Percentiles rank a stretch among this genome's conserved stretches.
Conservation (phyloP, 176 grass and related monocot genomes). For the Chloris gayana region DNA sequence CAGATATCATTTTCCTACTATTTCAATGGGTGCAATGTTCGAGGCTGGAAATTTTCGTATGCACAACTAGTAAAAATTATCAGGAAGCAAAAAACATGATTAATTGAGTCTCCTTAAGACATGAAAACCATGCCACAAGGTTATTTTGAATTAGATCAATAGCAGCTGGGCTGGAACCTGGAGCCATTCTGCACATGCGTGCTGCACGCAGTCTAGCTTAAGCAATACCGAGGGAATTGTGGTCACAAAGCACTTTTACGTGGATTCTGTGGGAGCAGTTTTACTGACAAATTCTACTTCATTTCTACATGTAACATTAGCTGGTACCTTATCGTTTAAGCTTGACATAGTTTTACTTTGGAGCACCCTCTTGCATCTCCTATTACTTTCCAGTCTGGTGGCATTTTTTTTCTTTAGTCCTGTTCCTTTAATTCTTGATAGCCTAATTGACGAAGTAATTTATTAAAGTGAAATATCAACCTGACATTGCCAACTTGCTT, state of each 20-base stretch:
- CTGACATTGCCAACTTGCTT: constrained; percentile 28
- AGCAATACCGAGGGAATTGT: not conserved
- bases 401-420: not conserved
- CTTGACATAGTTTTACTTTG: not conserved
- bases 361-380: not conserved
- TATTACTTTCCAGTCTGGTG: not conserved
- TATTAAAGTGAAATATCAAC: not conserved
- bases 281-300: not conserved
- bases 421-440: not conserved
- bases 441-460: not conserved
- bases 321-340: not conserved
- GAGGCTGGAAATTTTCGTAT: constrained; percentile 17
- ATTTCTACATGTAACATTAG: constrained; percentile 13
- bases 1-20: not conserved
- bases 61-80: constrained; percentile 2
- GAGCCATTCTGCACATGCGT: not conserved
- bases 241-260: constrained; percentile 4
- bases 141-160: constrained; percentile 4
- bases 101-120: not conserved
- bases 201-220: not conserved
- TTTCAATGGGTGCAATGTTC: not conserved
- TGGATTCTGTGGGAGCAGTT: not conserved
- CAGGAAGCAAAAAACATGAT: not conserved
- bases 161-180: not conserved
- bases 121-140: not conserved